Evolutionary conservation across 768 basidiomycete species (phyloP), one percentile per base, ranked within the genome.

Genomic region (Lactarius tabidus): DNA sequence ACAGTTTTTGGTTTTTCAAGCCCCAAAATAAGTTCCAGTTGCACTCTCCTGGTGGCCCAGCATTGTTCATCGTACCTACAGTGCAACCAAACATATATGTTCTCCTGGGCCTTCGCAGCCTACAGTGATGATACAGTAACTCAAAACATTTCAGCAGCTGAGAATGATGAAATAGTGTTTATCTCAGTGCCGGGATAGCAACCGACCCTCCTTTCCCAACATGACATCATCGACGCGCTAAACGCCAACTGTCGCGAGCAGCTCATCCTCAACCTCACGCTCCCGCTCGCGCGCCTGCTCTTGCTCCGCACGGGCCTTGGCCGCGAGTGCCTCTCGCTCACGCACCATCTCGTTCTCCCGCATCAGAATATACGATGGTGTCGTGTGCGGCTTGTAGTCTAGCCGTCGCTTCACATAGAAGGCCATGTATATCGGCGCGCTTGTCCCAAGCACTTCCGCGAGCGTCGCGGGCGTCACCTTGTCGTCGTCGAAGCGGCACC

Each of bases 401-500:
- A 95, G 79, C 67, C 91, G 85, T 14, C 91, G 85, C 75, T 95
- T 95, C 66, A 93, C 91, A 73, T 96, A 97, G 78, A 95, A 95
- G 67, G 93, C 92, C 94, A 96, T 95, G 75, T 96, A 96, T 6
- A 92, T 89, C 57, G 85, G 81, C 23, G 93, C 92, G 57, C 63
- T 60, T 2, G 58, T 38, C 29, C 75, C 78, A 48, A 95, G 80
- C 61, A 89, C 90, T 1, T 82, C 82, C 9, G 82, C 80, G 26
- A 95, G 80, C 29, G 80, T 88, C 14, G 93, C 85, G 26, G 81
- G 82, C 0, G 86, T 86, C 12, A 95, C 92, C 75, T 92, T 96
- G 71, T 95, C 94, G 72, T 97, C 95, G 74, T 97, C 94, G 75
- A 93, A 94, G 28, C 88, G 88, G 77, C 91, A 96, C 93, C 93